Evolutionary conservation across 2,329 filamentous ascomycete genomes (phyloP), one percentile per base, ranked within the genome.

Genomic region (Fusarium sp.): DNA sequence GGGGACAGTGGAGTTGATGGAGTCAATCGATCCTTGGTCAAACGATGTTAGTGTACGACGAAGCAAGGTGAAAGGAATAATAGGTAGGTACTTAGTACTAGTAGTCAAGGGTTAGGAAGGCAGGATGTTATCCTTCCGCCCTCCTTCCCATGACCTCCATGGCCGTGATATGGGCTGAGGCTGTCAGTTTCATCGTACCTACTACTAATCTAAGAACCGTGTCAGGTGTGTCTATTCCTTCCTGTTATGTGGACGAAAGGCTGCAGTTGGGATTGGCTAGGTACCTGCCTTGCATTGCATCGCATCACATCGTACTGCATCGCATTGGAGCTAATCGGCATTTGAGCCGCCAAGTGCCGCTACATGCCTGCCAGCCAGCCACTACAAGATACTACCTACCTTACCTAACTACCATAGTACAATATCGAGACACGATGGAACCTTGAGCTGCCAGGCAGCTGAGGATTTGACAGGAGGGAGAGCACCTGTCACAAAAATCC

Each of bases 281-380:
- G 28, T 36, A 31, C 38, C n/a, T 58, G 36, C 45, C 51, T 63
- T 63, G 51, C 51, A 57, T 50, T 57, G 23, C 23, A 23, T 23
- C 23, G 4, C 23, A 23, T 23, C 23, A 23, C 23, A 23, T 23
- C 23, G 6, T 23, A 23, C 23, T 23, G 23, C 23, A 23, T 5
- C 23, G 51, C 53, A 58, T 55, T 56, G 52, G 46, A 67, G 68
- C 66, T 57, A 44, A 65, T 65, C 57, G 59, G 50, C 57, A 58
- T 50, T 42, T 71, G 57, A 64, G 60, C 67, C 61, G 55, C 58
- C 56, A 66, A 72, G 64, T 71, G 61, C 70, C 57, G 62, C 55
- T 49, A 37, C 47, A 20, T 34, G 30, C 36, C 59, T 55, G 12
- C 28, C 59, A 55, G 50, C 38, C 44, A 54, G 38, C 38, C 57